Percentiles rank a stretch among this genome's conserved stretches.
Evolutionary conservation across 768 basidiomycete species (phyloP).

Genomic region (Sarcodon sp.): DNA sequence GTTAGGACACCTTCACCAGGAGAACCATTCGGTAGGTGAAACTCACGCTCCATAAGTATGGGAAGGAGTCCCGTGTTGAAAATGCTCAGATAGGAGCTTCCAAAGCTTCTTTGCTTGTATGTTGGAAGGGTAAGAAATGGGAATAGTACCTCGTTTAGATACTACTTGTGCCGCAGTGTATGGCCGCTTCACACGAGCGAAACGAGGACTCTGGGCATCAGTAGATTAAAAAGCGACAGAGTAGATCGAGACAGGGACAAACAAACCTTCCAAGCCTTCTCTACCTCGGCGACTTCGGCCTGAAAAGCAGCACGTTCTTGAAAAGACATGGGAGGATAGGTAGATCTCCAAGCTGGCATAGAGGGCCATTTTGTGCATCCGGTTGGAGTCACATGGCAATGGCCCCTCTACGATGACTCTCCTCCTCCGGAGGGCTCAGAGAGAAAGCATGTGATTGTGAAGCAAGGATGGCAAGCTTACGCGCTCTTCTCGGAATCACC

Average conservation of each 20-base stretch:
- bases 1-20: neutral
- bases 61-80: conserved; percentile 64
- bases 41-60: conserved; percentile 99
- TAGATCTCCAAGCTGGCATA: too few relatives aligned
- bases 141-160: conserved; percentile 81
- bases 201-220: conserved; percentile 63
- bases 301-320: conserved; percentile 59
- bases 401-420: too few relatives aligned
- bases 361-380: neutral
- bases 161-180: conserved; percentile 93
- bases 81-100: conserved; percentile 61
- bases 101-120: conserved; percentile 81
- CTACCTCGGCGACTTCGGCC: conserved; percentile 73
- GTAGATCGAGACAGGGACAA: neutral
- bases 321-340: conserved; percentile 31
- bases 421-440: too few relatives aligned
- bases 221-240: neutral
- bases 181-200: conserved; percentile 75
- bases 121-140: conserved; percentile 79
- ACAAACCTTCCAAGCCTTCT: conserved; percentile 86
- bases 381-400: too few relatives aligned
- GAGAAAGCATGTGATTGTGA: too few relatives aligned
- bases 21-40: neutral
- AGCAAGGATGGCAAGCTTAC: too few relatives aligned
- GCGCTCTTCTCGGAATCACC: too few relatives aligned